Evolutionary conservation across 2,329 filamentous ascomycete genomes (phyloP).

Genomic region (Phyllosticta ampelicida): DNA sequence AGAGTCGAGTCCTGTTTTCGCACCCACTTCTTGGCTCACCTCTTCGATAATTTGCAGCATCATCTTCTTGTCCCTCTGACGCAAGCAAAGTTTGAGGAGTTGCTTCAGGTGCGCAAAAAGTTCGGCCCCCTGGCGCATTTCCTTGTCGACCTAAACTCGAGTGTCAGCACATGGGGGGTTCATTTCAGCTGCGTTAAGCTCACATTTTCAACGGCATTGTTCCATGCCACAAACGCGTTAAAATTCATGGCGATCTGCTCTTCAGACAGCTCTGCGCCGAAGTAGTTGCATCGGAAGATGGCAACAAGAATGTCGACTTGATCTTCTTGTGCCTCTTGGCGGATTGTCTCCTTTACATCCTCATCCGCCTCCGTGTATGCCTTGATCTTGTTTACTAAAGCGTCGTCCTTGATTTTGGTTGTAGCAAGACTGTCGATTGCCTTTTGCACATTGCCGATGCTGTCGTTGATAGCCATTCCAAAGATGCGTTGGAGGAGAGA

Average conservation of each 20-base stretch:
- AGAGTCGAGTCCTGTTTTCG: background rate
- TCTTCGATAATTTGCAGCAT: conserved; percentile 95
- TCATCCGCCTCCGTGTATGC: conserved; percentile 68
- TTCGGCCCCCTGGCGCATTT: conserved; percentile 79
- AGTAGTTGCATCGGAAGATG: conserved; percentile 66
- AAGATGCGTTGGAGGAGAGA: conserved; percentile 93
- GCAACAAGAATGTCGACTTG: conserved; percentile 77
- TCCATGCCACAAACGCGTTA: conserved; percentile 95
- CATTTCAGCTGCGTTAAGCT: conserved; percentile 16
- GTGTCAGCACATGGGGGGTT: conserved; percentile 50
- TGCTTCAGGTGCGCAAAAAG: conserved; percentile 94
- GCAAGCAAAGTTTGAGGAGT: conserved; percentile 79
- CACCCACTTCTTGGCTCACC: conserved; percentile 19
- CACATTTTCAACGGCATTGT: conserved; percentile 78
- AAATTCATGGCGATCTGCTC: conserved; percentile 76
- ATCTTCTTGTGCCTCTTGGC: conserved; percentile 61
- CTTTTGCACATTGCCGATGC: conserved; percentile 75
- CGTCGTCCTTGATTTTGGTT: conserved; percentile 67
- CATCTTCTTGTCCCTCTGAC: conserved; percentile 92
- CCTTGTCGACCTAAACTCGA: conserved; percentile 53
- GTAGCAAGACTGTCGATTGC: conserved; percentile 65
- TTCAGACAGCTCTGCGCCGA: conserved; percentile 58
- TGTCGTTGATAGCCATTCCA: conserved; percentile 79
- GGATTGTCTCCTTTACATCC: conserved; percentile 60
- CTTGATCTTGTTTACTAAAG: conserved; percentile 72